A percentile compares a stretch with the other conserved stretches of the same genome.
Conservation (phyloP, 2,329 filamentous ascomycete genomes). For the Escovopsis sp. region DNA sequence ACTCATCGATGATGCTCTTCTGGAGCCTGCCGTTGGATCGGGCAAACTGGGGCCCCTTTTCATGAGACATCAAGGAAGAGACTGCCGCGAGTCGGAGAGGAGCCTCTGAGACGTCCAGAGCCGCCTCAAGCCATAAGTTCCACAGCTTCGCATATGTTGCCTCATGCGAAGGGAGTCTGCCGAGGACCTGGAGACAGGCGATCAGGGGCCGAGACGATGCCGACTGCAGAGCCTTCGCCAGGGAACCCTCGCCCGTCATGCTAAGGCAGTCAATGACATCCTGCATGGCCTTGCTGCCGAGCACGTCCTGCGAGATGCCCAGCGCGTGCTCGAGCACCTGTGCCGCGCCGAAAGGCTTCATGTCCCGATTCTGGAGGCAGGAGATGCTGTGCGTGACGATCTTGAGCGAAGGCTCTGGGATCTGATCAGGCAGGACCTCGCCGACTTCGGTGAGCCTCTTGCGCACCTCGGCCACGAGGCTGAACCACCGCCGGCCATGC, state of each 20-base stretch:
- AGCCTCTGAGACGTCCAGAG: slow-evolving; percentile 20
- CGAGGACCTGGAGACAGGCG: slow-evolving; percentile 44
- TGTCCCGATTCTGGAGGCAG: slow-evolving; percentile 33
- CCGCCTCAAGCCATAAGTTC: slow-evolving; percentile 25
- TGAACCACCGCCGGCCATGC: slow-evolving; percentile 53
- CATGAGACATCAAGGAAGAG: slow-evolving; percentile 30
- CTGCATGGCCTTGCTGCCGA: slow-evolving; percentile 16
- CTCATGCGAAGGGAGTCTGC: slow-evolving; percentile 24
- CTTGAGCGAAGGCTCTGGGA: slow-evolving; percentile 13
- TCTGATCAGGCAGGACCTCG: slow-evolving; percentile 14
- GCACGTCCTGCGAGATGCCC: slow-evolving; percentile 25
- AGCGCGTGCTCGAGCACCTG: slow-evolving; percentile 26
- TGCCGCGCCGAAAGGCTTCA: slow-evolving; percentile 42
- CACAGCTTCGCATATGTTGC: slow-evolving; percentile 27
- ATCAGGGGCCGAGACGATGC: slow-evolving; percentile 53
- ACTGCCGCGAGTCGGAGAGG: slow-evolving; percentile 18
- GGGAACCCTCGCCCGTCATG: slow-evolving; percentile 36
- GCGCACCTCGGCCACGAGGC: slow-evolving; percentile 34
- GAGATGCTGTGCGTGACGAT: slow-evolving; percentile 22
- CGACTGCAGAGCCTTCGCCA: slow-evolving; percentile 46
- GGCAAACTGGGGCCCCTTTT: slow-evolving; percentile 23
- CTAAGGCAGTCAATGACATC: slow-evolving; percentile 29
- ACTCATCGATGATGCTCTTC: slow-evolving; percentile 26
- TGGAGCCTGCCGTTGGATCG: slow-evolving; percentile 28
- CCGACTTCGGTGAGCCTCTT: slow-evolving; percentile 12